phyloP scores from a whole-genome alignment of 169 alveolate genomes.

The Cryptosporidium ryanae region DNA sequence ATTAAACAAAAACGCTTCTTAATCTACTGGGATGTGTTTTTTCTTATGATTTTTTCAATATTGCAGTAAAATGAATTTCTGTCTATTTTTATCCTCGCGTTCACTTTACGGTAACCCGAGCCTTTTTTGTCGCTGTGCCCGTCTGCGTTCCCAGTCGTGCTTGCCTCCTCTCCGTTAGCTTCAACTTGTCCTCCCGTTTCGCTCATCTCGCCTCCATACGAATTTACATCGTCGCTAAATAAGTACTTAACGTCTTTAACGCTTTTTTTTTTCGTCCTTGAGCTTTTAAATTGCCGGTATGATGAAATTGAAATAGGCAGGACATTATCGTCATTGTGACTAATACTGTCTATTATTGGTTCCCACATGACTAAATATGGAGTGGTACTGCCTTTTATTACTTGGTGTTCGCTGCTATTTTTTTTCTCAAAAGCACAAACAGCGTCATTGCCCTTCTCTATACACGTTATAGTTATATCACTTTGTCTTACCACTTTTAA shows the following conservation, averaged over 20 bases:
- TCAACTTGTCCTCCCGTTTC: neutral
- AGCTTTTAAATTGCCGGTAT: slow-evolving; percentile 51
- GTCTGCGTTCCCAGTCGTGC: no score
- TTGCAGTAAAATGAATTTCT: slow-evolving; percentile 46
- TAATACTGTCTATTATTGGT: slow-evolving; percentile 29
- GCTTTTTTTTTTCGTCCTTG: slow-evolving; percentile 10
- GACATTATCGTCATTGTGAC: neutral
- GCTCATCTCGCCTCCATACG: no score
- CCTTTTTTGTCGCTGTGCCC: no score
- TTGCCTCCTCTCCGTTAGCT: neutral
- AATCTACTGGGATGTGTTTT: no score
- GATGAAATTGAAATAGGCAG: slow-evolving; percentile 53
- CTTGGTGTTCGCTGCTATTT: neutral
- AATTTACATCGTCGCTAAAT: no score
- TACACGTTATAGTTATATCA: neutral
- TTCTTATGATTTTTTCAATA: slow-evolving; percentile 23
- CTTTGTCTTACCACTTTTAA: neutral
- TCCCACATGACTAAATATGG: slow-evolving; percentile 73
- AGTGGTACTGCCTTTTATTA: neutral
- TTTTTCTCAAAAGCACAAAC: no score
- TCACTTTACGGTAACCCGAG: no score
- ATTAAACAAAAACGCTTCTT: no score
- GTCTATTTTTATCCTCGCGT: neutral
- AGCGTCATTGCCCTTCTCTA: no score
- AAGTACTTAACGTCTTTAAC: no score